These are phyloP conservation scores for Penstemon eatonii DNA, from an alignment of 257 asterid genomes.

Conservation along the genomic window DNA sequence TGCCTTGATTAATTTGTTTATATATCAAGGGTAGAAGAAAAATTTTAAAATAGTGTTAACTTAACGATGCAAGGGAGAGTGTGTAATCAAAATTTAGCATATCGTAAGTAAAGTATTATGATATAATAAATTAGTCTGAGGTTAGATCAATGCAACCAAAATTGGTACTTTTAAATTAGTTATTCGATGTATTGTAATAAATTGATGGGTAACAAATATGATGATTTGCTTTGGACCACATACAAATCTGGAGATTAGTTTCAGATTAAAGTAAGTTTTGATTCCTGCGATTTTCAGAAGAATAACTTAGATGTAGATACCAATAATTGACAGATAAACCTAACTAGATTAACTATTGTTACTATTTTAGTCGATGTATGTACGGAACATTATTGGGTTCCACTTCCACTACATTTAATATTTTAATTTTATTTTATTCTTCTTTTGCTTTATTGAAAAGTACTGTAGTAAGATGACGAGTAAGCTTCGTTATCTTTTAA, in stretches of 20 bases:
- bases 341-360: slow-evolving; percentile 16
- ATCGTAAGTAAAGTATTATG: too few species aligned
- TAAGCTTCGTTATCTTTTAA: slow-evolving; percentile 21
- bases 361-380: slow-evolving; percentile 26
- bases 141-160: too few species aligned
- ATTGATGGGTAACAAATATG: too few species aligned
- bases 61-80: too few species aligned
- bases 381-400: slow-evolving; percentile 25
- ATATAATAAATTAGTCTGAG: too few species aligned
- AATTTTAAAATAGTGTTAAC: too few species aligned
- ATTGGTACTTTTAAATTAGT: too few species aligned
- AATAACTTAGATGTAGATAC: slow-evolving; percentile 20
- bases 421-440: slow-evolving; percentile 6
- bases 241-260: neutral
- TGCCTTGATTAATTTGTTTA: too few species aligned
- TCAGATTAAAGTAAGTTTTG: neutral
- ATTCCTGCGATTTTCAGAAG: slow-evolving; percentile 23
- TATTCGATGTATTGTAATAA: too few species aligned
- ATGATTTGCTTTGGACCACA: neutral
- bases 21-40: too few species aligned
- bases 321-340: slow-evolving; percentile 7
- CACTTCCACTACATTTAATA: slow-evolving; percentile 20
- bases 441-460: too few species aligned
- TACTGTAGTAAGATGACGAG: slow-evolving; percentile 8
- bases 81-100: too few species aligned